phyloP scores from a whole-genome alignment of 441 rosid genomes.

The Pelargonium citronellum region DNA sequence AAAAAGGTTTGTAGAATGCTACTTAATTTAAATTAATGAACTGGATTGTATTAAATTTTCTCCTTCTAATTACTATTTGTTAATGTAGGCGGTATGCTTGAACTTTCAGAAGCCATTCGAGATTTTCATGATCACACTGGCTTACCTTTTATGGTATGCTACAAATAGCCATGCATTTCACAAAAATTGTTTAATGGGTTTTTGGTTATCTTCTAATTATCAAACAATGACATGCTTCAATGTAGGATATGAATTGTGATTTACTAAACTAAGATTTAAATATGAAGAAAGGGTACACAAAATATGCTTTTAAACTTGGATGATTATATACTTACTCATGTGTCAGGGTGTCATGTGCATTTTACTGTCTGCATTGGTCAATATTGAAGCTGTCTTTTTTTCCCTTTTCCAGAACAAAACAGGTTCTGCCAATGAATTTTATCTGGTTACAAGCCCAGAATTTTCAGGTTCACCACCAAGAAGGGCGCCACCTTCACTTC shows the following conservation, averaged over 20 bases:
- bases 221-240: not conserved
- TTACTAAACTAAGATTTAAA: not conserved
- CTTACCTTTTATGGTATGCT: conserved; percentile 76
- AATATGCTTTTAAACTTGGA: not conserved
- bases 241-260: not conserved
- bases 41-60: not conserved
- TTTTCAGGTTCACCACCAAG: conserved; percentile 89
- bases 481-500: conserved; percentile 74
- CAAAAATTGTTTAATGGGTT: not conserved
- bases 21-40: not conserved
- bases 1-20: conserved; percentile 50
- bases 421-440: conserved; percentile 74
- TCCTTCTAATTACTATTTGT: conserved; percentile 11
- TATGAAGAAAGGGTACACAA: not conserved
- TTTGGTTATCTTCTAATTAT: not conserved
- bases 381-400: conserved; percentile 18
- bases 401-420: conserved; percentile 50
- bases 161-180: not conserved
- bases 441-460: conserved; percentile 75
- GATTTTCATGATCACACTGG: conserved; percentile 80
- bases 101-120: conserved; percentile 90
- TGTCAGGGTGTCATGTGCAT: not conserved
- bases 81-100: conserved; percentile 66
- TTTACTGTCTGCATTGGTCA: conserved; percentile 2
- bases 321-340: not conserved